phyloP scores from a whole-genome alignment of 148 eudicot species.

The Rhododendron molle region DNA sequence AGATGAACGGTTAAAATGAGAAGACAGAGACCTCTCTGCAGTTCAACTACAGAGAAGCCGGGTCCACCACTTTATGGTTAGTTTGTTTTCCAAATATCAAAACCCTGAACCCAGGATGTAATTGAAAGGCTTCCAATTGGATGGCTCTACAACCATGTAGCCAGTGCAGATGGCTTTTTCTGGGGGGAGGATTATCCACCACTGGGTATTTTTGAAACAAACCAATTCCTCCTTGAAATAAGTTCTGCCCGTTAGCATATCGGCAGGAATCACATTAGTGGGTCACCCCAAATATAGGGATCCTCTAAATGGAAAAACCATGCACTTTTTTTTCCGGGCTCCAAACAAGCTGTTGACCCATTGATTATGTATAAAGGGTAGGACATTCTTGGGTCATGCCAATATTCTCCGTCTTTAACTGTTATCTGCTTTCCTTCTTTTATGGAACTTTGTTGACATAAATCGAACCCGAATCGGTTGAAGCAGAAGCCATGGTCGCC shows the following conservation, averaged over 20 bases:
- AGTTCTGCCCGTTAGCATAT: neutral
- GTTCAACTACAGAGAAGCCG: too few species aligned
- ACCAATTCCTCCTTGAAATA: neutral
- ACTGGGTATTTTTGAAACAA: neutral
- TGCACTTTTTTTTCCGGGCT: neutral
- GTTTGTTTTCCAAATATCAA: too few species aligned
- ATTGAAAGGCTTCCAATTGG: neutral
- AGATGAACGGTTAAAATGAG: too few species aligned
- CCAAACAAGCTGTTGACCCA: neutral
- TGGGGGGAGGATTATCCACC: neutral
- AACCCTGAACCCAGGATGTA: neutral
- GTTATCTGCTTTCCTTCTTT: neutral
- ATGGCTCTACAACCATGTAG: neutral
- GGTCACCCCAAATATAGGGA: neutral
- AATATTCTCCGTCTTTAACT: neutral
- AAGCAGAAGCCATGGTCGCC: neutral
- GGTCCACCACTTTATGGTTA: too few species aligned
- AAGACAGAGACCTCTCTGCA: too few species aligned
- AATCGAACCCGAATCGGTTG: neutral
- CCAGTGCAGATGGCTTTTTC: neutral
- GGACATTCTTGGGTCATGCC: neutral
- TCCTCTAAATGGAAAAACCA: neutral
- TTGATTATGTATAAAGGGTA: neutral
- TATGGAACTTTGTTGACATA: neutral
- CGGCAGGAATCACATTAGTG: neutral